Evolutionary conservation across 306 rosid species (phyloP), one percentile per base, ranked within the genome.

Genomic region (Cercis canadensis): DNA sequence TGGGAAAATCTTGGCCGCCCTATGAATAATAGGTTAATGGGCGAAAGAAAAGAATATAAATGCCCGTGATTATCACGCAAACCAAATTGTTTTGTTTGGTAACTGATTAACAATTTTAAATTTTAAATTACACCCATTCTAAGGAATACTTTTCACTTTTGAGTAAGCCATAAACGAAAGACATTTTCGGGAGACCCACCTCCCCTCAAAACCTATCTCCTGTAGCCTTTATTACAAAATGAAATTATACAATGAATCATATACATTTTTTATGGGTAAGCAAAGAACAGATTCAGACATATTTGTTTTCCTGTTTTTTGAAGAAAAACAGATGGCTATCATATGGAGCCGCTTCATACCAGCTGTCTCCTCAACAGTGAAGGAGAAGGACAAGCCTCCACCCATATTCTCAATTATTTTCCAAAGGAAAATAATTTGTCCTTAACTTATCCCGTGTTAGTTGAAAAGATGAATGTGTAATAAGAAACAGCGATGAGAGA

Each of bases 301-400:
- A 1, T 24, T 1, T 24, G 1, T 24, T 24, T 24, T 24, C 29
- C 1, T 24, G 29, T 24, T 24, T 24, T 24, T 24, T 24, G 29
- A 24, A 24, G 29, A 37, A 15, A 33, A 41, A 17, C 17, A 41
- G 19, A 40, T 63, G 65, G 73, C 36, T 53, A 47, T 57, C 47
- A 45, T 18, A 75, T 3, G 14, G 33, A 41, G 68, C 82, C 64
- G 59, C 75, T 73, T 51, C 36, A 10, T 31, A 41, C 60, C 77
- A 78, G 62, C 75, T 71, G 65, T 78, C 57, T 11, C 68, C 24
- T 11, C 39, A 40, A 64, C n/a, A 31, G 6, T 11, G 8, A 16
- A 36, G 9, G 8, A 37, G 43, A 37, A 2, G 8, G 10, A 37
- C 43, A 37, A 37, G 10, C 49, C 47, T 44, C 18, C 34, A 34